A percentile compares a stretch with the other conserved stretches of the same genome.
Conservation (phyloP, 768 basidiomycete genomes). For the Lentinula boryana region DNA sequence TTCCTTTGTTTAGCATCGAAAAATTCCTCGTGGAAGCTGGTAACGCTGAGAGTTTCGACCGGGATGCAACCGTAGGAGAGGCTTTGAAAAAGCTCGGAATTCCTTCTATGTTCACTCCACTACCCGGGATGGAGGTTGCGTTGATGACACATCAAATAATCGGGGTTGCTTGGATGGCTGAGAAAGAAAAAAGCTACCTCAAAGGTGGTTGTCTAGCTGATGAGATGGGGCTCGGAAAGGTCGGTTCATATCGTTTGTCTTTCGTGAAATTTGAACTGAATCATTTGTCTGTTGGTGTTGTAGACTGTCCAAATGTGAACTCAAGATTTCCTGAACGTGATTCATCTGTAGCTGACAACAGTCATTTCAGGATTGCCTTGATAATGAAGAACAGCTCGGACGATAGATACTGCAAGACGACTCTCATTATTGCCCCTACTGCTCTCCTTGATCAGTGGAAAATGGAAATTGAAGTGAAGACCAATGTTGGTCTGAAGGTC, state of each 20-base stretch:
- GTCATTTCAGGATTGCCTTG: constrained; percentile 43
- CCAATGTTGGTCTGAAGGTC: constrained; percentile 39
- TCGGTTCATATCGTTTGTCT: constrained; percentile 10
- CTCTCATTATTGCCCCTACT: constrained; percentile 60
- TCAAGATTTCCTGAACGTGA: not conserved
- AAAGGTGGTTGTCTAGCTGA: constrained; percentile 48
- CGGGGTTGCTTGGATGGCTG: constrained; percentile 57
- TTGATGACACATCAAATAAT: constrained; percentile 70
- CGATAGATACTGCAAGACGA: constrained; percentile 51
- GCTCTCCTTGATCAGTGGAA: constrained; percentile 68
- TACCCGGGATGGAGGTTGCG: constrained; percentile 55
- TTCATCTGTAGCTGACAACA: not conserved
- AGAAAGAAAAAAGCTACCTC: constrained; percentile 32
- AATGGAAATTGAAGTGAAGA: constrained; percentile 53
- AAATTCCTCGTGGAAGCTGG: constrained; percentile 50
- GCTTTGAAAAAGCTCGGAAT: constrained; percentile 52
- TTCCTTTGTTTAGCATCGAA: constrained; percentile 33
- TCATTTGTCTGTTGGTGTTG: not conserved
- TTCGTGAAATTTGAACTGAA: constrained; percentile 4
- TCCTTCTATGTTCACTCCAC: constrained; percentile 32
- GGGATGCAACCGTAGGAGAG: constrained; percentile 51
- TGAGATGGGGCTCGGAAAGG: constrained; percentile 61
- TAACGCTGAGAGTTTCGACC: constrained; percentile 54
- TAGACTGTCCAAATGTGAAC: constrained; percentile 46
- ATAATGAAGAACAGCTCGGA: constrained; percentile 48